These are phyloP conservation scores for Yarrowia keelungensis DNA, from an alignment of 805 yeast genomes.

Conservation along the genomic window DNA sequence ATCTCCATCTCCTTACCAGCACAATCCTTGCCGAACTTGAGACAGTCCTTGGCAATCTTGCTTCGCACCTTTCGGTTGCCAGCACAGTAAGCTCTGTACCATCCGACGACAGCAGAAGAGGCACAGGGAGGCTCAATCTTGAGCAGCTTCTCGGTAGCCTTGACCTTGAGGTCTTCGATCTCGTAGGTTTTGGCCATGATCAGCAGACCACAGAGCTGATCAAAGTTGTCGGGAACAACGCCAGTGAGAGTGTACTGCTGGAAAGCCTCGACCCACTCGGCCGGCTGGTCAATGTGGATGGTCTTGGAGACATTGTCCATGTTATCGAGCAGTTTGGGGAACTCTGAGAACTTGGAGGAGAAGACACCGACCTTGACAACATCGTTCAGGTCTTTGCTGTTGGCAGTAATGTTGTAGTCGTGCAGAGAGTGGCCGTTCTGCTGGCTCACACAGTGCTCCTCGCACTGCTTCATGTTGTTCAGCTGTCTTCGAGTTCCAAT, in stretches of 20 bases:
- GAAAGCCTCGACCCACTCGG: conserved; percentile 32
- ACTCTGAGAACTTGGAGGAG: conserved; percentile 29
- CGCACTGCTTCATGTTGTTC: conserved; percentile 31
- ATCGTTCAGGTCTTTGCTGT: conserved; percentile 11
- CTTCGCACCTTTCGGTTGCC: conserved; percentile 16
- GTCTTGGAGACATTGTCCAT: conserved; percentile 12
- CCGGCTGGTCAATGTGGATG: conserved; percentile 37
- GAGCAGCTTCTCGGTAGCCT: conserved; percentile 28
- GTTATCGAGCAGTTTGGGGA: conserved; percentile 22
- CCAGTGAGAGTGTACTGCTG: conserved; percentile 19
- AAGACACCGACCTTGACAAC: conserved; percentile 16
- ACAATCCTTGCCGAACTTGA: conserved; percentile 16
- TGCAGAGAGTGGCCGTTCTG: conserved; percentile 10
- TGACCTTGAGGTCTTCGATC: conserved; percentile 21
- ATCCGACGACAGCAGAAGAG: conserved; percentile 17
- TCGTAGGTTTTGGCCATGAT: conserved; percentile 35
- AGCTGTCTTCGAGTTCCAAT: conserved; percentile 36
- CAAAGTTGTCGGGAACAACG: conserved; percentile 5
- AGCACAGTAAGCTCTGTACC: conserved; percentile 37
- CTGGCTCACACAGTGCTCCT: conserved; percentile 13
- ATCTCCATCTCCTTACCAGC: conserved; percentile 26
- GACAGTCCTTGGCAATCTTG: conserved; percentile 34
- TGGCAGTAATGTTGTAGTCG: conserved; percentile 23
- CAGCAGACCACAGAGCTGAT: conserved; percentile 22
- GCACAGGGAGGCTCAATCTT: conserved; percentile 18